A percentile compares a stretch with the other conserved stretches of the same genome.
phyloP scores from a whole-genome alignment of 306 rosid genomes.

The Inga laurina region DNA sequence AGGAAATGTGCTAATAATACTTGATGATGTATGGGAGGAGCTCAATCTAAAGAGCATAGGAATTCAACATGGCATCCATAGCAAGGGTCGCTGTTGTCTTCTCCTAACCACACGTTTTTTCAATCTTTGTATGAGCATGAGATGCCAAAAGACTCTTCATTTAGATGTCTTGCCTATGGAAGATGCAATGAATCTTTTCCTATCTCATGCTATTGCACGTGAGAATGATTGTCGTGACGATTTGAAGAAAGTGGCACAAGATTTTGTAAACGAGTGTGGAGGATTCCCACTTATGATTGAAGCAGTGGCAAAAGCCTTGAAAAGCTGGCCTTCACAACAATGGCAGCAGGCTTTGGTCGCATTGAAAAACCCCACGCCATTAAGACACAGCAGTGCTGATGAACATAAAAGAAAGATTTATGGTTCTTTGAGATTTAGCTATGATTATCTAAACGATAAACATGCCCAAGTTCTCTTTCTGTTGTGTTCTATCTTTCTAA shows the following conservation, averaged over 20 bases:
- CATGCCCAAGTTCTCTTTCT: no score
- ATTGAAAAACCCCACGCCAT: no score
- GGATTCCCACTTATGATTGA: slow-evolving; percentile 9
- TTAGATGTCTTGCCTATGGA: not conserved
- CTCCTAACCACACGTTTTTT: slow-evolving; percentile 14
- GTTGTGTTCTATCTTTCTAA: no score
- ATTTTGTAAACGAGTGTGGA: slow-evolving; percentile 20
- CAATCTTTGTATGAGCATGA: not conserved
- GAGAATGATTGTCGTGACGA: no score
- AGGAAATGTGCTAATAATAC: slow-evolving; percentile 16
- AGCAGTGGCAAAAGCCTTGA: slow-evolving; percentile 3
- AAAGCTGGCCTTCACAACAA: no score
- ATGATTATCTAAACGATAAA: no score
- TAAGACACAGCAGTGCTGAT: no score
- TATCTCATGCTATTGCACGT: not conserved
- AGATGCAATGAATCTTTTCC: slow-evolving; percentile 26
- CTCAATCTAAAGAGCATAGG: slow-evolving; percentile 1
- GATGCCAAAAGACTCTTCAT: not conserved
- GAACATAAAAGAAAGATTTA: no score
- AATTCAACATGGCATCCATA: not conserved
- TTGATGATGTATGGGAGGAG: slow-evolving; percentile 30
- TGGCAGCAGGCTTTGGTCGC: no score
- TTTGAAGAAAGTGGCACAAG: not conserved
- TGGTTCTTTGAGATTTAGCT: no score
- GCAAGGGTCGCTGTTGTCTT: slow-evolving; percentile 4